Percentiles rank a stretch among this genome's conserved stretches.
Conservation (phyloP, 768 basidiomycete genomes). For the Lactifluus hygrophoroides region DNA sequence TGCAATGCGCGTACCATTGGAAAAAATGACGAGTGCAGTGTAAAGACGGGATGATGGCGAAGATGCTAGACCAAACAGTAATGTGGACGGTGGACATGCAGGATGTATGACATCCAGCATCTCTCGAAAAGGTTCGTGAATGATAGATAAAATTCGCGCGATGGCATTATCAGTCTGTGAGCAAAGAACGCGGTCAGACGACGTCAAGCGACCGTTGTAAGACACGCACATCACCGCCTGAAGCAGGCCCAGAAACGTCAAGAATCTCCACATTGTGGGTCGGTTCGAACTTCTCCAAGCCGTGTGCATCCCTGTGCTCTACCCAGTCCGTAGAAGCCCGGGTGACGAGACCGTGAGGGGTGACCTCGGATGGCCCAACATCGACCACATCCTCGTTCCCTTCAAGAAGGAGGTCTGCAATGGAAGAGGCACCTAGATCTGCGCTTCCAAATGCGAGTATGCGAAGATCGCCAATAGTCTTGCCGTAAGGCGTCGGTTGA, state of each 20-base stretch:
- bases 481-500: constrained; percentile 57
- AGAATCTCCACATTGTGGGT: constrained; percentile 56
- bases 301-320: constrained; percentile 55
- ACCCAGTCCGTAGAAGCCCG: constrained; percentile 66
- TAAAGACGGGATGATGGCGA: constrained; percentile 51
- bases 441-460: constrained; percentile 45
- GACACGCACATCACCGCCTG: constrained; percentile 38
- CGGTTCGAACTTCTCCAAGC: constrained; percentile 58
- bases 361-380: constrained; percentile 48
- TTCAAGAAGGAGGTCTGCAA: constrained; percentile 44
- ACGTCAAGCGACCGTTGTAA: not conserved
- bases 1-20: constrained; percentile 27
- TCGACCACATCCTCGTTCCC: constrained; percentile 67
- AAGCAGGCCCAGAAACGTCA: constrained; percentile 39
- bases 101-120: constrained; percentile 48
- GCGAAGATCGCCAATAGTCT: constrained; percentile 54
- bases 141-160: constrained; percentile 32
- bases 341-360: constrained; percentile 32
- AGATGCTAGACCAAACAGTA: constrained; percentile 46
- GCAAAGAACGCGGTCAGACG: not conserved
- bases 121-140: constrained; percentile 49
- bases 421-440: constrained; percentile 37
- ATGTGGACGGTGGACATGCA: constrained; percentile 40
- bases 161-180: constrained; percentile 20
- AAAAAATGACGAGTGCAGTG: constrained; percentile 49